Conservation (phyloP, 139 green algal species). For the Coccomyxa sp. region DNA sequence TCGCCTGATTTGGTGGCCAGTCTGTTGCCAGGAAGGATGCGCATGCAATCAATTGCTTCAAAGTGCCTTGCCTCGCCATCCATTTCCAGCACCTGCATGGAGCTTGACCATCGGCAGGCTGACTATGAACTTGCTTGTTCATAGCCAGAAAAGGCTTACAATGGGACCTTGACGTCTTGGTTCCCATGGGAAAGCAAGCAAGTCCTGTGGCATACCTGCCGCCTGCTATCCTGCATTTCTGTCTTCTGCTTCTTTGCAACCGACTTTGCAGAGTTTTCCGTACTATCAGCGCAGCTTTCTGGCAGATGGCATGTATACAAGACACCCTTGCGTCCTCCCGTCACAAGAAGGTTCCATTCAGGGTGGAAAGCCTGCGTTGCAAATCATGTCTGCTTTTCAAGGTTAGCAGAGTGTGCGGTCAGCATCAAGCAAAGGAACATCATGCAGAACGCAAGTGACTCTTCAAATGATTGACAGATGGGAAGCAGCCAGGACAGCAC, state of each 20-base stretch:
- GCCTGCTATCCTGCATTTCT: too few relatives aligned
- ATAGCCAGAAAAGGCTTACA: too few relatives aligned
- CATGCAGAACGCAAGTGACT: neutral
- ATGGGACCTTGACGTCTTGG: too few relatives aligned
- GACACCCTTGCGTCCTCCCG: conserved; percentile 16
- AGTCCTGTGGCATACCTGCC: too few relatives aligned
- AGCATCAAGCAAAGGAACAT: neutral
- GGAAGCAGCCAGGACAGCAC: too few relatives aligned
- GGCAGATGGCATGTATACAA: conserved; percentile 22
- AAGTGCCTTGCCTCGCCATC: conserved; percentile 19
- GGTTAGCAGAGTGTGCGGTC: too few relatives aligned
- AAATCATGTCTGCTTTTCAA: too few relatives aligned
- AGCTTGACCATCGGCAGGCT: neutral
- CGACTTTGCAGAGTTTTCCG: too few relatives aligned
- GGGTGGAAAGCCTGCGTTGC: conserved; percentile 27
- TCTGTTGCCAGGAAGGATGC: conserved; percentile 20
- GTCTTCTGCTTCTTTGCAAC: too few relatives aligned
- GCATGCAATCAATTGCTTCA: conserved; percentile 50
- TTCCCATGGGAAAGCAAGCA: too few relatives aligned
- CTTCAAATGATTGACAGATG: too few relatives aligned
- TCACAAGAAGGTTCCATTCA: conserved; percentile 21
- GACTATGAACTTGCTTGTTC: too few relatives aligned
- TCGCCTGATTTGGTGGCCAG: conserved; percentile 53
- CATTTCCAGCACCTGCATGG: conserved; percentile 12
- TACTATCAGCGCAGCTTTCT: neutral